These are phyloP conservation scores for Ambrosiella cleistominuta DNA, from an alignment of 2,329 filamentous ascomycete genomes.

Conservation along the genomic window DNA sequence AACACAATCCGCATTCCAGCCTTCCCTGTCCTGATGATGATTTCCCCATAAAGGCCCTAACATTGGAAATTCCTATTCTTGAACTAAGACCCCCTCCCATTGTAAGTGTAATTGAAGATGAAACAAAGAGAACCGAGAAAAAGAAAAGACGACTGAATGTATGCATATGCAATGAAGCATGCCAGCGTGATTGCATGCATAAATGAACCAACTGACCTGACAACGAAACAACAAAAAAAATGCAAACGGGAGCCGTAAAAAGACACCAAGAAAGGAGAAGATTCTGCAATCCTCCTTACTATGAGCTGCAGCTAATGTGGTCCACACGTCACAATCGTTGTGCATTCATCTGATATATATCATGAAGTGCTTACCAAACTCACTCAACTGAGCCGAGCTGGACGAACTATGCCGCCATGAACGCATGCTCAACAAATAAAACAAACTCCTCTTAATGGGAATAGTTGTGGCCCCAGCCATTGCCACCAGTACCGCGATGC, in stretches of 20 bases:
- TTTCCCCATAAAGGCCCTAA: slow-evolving; percentile 9
- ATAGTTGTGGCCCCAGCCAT: slow-evolving; percentile 44
- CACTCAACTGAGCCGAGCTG: too few species aligned
- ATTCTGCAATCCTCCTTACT: too few species aligned
- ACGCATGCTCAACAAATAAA: background rate
- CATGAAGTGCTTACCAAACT: too few species aligned
- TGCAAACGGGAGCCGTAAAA: background rate
- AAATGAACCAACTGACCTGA: background rate
- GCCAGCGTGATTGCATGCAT: background rate
- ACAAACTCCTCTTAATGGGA: background rate
- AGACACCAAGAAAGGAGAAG: background rate
- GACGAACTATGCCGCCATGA: background rate
- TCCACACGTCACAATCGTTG: too few species aligned
- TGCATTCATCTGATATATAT: too few species aligned
- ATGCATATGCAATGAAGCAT: slow-evolving; percentile 4
- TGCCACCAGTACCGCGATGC: slow-evolving; percentile 17
- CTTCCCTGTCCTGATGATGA: slow-evolving; percentile 8
- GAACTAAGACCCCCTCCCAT: slow-evolving; percentile 10
- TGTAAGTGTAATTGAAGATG: slow-evolving; percentile 7
- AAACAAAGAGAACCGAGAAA: slow-evolving; percentile 7
- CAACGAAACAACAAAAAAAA: slow-evolving; percentile 2
- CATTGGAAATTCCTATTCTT: slow-evolving; percentile 10
- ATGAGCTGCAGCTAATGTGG: too few species aligned
- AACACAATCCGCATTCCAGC: slow-evolving; percentile 10
- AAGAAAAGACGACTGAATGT: slow-evolving; percentile 2